These are phyloP conservation scores for Streptanthus diversifolius DNA, from an alignment of 345 rosid genomes.

Conservation along the genomic window DNA sequence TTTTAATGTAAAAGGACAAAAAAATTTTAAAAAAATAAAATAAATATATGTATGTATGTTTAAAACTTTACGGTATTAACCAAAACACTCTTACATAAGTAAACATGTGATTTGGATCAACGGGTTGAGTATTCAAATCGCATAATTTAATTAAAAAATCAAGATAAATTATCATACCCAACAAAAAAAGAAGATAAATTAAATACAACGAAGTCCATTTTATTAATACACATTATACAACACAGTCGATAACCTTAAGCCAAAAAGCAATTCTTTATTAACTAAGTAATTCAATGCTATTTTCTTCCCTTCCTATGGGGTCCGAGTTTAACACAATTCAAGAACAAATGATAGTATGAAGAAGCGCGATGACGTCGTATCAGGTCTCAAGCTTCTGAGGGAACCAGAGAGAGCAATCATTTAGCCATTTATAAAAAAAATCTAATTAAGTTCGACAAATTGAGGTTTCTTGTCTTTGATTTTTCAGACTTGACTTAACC, in stretches of 20 bases:
- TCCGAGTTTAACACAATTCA: conserved; percentile 6
- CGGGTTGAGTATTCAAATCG: background rate
- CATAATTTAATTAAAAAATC: background rate
- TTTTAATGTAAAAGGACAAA: no score
- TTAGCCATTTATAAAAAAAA: background rate
- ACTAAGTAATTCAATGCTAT: background rate
- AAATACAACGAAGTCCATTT: background rate
- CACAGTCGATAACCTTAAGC: background rate
- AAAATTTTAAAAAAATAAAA: no score
- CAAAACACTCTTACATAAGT: no score
- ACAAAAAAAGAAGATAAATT: background rate
- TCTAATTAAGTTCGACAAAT: conserved; percentile 14
- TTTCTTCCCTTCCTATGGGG: background rate
- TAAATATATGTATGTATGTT: no score
- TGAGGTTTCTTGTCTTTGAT: background rate
- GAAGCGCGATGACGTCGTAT: conserved; percentile 12
- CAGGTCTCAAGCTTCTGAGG: conserved; percentile 16
- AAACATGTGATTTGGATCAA: no score
- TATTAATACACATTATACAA: conserved; percentile 18
- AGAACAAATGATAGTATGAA: conserved; percentile 18
- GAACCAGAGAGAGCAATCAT: conserved; percentile 8
- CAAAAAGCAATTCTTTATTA: conserved; percentile 1
- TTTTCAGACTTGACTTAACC: conserved; percentile 34
- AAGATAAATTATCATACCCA: background rate
- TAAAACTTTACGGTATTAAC: no score